Conservation (phyloP, 257 asterid genomes). For the Cynanchum wilfordii region DNA sequence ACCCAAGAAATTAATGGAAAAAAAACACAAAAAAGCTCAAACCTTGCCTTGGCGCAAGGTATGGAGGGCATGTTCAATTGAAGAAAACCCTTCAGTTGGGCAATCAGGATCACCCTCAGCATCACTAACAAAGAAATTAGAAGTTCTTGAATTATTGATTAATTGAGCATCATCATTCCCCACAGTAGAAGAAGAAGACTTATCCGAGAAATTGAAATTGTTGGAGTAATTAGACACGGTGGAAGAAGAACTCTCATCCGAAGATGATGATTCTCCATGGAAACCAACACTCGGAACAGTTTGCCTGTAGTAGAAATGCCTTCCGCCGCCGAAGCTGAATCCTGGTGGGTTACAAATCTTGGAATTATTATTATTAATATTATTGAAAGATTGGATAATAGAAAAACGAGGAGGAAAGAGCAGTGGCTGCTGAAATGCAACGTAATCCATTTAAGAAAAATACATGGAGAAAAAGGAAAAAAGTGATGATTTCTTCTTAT, state of each 20-base stretch:
- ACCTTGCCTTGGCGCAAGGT: constrained; percentile 65
- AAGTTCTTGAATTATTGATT: constrained; percentile 60
- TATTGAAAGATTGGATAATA: no score
- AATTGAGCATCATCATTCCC: constrained; percentile 44
- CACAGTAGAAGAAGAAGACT: constrained; percentile 28
- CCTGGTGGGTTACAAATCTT: no score
- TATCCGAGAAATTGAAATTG: constrained; percentile 17
- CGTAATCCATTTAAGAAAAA: no score
- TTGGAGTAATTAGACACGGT: background rate
- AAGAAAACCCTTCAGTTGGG: constrained; percentile 65
- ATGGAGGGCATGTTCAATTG: constrained; percentile 58
- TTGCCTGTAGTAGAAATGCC: no score
- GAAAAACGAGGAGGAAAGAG: no score
- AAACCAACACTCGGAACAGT: constrained; percentile 28
- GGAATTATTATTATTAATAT: no score
- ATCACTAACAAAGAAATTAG: constrained; percentile 82
- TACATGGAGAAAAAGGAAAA: no score
- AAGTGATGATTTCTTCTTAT: no score
- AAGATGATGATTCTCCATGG: constrained; percentile 20
- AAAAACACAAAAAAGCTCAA: background rate
- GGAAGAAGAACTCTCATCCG: constrained; percentile 21
- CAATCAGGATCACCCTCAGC: constrained; percentile 91
- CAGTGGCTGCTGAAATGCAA: no score
- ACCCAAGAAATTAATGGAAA: no score
- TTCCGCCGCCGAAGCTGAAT: no score